phyloP scores from a whole-genome alignment of 352 stramenopile species.

The Phytopythium oedochilum region DNA sequence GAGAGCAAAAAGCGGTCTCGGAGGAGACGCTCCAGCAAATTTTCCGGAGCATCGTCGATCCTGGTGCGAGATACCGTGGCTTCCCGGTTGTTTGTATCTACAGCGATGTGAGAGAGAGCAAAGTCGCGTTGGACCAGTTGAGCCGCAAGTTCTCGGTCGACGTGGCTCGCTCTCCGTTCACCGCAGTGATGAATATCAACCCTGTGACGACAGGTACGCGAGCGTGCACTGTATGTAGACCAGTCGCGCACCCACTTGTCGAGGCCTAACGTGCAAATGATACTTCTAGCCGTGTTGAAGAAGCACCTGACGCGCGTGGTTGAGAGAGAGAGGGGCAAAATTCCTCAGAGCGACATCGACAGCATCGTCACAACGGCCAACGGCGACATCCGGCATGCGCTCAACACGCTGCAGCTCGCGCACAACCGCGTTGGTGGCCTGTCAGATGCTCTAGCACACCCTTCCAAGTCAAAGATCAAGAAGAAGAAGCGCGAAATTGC shows the following conservation, averaged over 20 bases:
- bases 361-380: conserved; percentile 56
- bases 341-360: conserved; percentile 27
- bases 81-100: conserved; percentile 79
- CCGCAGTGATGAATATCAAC: conserved; percentile 76
- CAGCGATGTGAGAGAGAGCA: conserved; percentile 74
- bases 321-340: conserved; percentile 22
- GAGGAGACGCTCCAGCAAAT: conserved; percentile 56
- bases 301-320: conserved; percentile 51
- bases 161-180: conserved; percentile 63
- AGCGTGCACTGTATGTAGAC: no score
- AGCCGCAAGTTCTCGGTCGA: conserved; percentile 57
- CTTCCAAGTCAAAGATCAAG: conserved; percentile 5
- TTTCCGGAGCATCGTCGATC: conserved; percentile 49
- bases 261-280: no score
- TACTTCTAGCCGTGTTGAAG: conserved; percentile 50
- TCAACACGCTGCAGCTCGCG: conserved; percentile 70
- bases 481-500: neutral
- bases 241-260: no score
- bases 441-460: neutral
- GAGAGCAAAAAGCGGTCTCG: conserved; percentile 23
- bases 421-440: conserved; percentile 8
- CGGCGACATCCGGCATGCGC: conserved; percentile 74
- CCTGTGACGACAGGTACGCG: conserved; percentile 58
- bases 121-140: conserved; percentile 63
- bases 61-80: conserved; percentile 8